Conservation (phyloP, 495 filamentous ascomycete genomes). For the Poronia punctata region DNA sequence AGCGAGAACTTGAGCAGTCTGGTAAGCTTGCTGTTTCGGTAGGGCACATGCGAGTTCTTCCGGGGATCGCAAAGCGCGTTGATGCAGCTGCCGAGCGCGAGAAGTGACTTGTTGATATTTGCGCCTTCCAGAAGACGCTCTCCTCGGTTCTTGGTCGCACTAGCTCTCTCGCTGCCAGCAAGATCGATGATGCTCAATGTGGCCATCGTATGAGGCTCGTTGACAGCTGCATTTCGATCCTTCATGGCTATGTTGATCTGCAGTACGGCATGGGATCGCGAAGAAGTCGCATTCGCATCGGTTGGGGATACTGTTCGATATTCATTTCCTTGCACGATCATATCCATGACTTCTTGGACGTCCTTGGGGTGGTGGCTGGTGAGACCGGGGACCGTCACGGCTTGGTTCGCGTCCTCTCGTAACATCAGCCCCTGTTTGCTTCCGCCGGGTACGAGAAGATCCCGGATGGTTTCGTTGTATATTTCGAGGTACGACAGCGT, state of each 20-base stretch:
- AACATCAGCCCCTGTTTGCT: constrained; percentile 87
- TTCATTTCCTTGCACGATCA: constrained; percentile 94
- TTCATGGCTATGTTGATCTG: constrained; percentile 95
- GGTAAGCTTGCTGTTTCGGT: constrained; percentile 96
- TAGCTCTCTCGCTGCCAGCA: constrained; percentile 91
- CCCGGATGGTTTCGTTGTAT: constrained; percentile 98
- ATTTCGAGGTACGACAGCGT: constrained; percentile 97
- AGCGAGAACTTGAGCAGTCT: constrained; percentile 94
- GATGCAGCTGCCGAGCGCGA: constrained; percentile 95
- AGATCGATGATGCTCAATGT: constrained; percentile 97
- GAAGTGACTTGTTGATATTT: constrained; percentile 98
- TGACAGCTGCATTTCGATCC: constrained; percentile 85
- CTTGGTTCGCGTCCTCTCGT: constrained; percentile 88
- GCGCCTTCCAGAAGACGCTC: constrained; percentile 88
- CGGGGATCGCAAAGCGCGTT: constrained; percentile 94
- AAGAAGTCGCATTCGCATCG: constrained; percentile 95
- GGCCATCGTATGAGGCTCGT: constrained; percentile 95
- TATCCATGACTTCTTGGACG: constrained; percentile 96
- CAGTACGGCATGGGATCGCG: constrained; percentile 94
- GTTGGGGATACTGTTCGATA: constrained; percentile 94
- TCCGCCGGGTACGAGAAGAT: constrained; percentile 79
- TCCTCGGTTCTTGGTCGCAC: constrained; percentile 93
- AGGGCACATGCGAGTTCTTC: constrained; percentile 91
- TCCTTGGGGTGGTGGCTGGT: constrained; percentile 80
- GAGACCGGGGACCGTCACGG: constrained; percentile 85